Percentiles rank a stretch among this genome's conserved stretches.
Evolutionary conservation across 1,284 basidiomycete species (phyloP).

Genomic region (Laetiporus sulphureus): DNA sequence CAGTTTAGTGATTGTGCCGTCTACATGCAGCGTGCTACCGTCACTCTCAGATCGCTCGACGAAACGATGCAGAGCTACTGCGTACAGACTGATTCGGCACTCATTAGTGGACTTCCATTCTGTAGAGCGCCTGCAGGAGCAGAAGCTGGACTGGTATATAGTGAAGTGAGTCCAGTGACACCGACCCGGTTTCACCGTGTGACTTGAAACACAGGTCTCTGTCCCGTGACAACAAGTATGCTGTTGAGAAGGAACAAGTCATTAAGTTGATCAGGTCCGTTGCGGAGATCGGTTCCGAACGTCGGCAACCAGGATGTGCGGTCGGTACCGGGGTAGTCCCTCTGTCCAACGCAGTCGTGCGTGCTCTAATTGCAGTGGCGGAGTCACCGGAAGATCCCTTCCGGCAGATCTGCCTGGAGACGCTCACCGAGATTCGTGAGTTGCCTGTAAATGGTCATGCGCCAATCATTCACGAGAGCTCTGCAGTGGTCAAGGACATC

Average conservation of each 20-base stretch:
- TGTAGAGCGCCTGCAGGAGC: slow-evolving; percentile 48
- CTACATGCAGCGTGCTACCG: slow-evolving; percentile 56
- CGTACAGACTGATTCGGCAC: slow-evolving; percentile 85
- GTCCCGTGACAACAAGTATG: slow-evolving; percentile 77
- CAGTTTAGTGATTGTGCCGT: slow-evolving; percentile 4
- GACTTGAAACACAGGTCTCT: slow-evolving; percentile 54
- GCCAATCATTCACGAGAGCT: neutral
- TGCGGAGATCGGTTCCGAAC: slow-evolving; percentile 64
- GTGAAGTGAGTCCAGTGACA: slow-evolving; percentile 52
- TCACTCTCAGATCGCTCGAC: slow-evolving; percentile 73
- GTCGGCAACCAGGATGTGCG: slow-evolving; percentile 35
- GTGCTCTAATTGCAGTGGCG: slow-evolving; percentile 87
- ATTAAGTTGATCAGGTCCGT: slow-evolving; percentile 87
- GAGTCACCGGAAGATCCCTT: slow-evolving; percentile 93
- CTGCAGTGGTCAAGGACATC: slow-evolving; percentile 75
- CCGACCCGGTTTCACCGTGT: neutral
- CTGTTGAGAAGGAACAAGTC: slow-evolving; percentile 90
- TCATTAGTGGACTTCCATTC: slow-evolving; percentile 67
- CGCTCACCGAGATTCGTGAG: slow-evolving; percentile 85
- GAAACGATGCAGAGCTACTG: slow-evolving; percentile 73
- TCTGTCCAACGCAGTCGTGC: slow-evolving; percentile 73
- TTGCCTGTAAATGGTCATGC: slow-evolving; percentile 6
- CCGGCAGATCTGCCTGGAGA: slow-evolving; percentile 79
- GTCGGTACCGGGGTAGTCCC: slow-evolving; percentile 45
- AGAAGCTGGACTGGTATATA: slow-evolving; percentile 84